Evolutionary conservation across 2,329 filamentous ascomycete genomes (phyloP), one percentile per base, ranked within the genome.

Genomic region (Fusarium proliferatum): DNA sequence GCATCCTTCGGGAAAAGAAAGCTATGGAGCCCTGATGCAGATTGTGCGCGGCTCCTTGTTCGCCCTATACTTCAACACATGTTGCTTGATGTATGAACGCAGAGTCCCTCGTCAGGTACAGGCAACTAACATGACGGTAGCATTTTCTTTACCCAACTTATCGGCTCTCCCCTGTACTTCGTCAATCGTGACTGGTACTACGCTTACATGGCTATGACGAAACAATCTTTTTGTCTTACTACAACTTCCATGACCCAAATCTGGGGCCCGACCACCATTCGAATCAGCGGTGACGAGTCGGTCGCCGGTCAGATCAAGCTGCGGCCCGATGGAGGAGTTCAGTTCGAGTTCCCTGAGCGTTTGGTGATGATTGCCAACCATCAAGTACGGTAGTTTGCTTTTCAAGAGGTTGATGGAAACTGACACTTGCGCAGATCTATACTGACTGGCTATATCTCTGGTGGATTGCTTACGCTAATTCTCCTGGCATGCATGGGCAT

Each of bases 361-460:
- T 85, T 97, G 79, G 88, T 97, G 33, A 85, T 97, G 83, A 93
- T 97, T 81, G 94, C 94, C 33, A 97, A 97, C 80, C 94, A 97
- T 79, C 94, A 96, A 84, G 88, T 91, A 81, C 21, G 67, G 56
- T 34, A 9, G n/a, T 55, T 28, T 26, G 8, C n/a, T n/a, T n/a
- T 17, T 41, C 17, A n/a, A 6, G 10, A 30, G 19, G 26, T 5
- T 30, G 6, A 13, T 23, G 8, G 38, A n/a, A 49, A 16, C 39
- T 63, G 23, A 60, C 28, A 8, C 36, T 34, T 59, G 3, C 33
- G 30, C 74, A 88, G 88, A 91, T 97, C 59, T 97, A 97, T 80
- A 96, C 94, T 13, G 94, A 97, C 83, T 97, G 94, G 94, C 83
- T 97, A 13, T 97, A 97, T 80, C 88, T 97, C 12, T 97, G 94